Conservation (phyloP, 257 asterid genomes). For the Forsythia viridissima region DNA sequence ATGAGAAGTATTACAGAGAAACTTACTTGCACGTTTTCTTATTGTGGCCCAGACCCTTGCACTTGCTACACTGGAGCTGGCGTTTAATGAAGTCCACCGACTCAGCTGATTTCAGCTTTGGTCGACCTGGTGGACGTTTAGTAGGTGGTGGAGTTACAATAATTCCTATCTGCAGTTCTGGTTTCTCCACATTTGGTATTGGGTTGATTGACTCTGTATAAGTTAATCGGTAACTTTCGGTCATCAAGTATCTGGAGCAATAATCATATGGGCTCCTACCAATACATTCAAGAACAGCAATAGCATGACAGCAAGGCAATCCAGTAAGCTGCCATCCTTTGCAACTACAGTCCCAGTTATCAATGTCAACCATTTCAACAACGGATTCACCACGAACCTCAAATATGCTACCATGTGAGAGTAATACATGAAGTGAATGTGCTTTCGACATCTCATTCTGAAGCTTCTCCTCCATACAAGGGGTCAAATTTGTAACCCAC, state of each 20-base stretch:
- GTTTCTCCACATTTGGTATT: constrained; percentile 48
- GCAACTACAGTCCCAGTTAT: too few relatives aligned
- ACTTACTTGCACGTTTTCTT: constrained; percentile 94
- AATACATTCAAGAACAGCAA: too few relatives aligned
- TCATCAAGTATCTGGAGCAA: too few relatives aligned
- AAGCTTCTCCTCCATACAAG: constrained; percentile 82
- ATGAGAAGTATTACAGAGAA: not conserved
- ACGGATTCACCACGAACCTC: constrained; percentile 66
- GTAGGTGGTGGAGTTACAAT: constrained; percentile 91
- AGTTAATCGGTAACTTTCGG: too few relatives aligned
- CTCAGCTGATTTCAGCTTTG: constrained; percentile 75
- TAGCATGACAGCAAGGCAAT: too few relatives aligned
- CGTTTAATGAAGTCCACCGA: constrained; percentile 78
- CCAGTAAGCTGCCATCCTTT: too few relatives aligned
- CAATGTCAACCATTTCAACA: too few relatives aligned
- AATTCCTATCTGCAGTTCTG: constrained; percentile 35
- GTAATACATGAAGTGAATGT: constrained; percentile 47
- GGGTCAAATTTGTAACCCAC: constrained; percentile 78
- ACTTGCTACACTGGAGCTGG: constrained; percentile 96
- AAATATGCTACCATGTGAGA: constrained; percentile 54
- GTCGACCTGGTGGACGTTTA: constrained; percentile 83
- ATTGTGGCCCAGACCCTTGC: constrained; percentile 98
- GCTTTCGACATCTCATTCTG: constrained; percentile 68
- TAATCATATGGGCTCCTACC: too few relatives aligned
- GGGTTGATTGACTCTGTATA: too few relatives aligned